These are phyloP conservation scores for Phytophthora nicotianae DNA, from an alignment of 352 stramenopile species.

Conservation along the genomic window DNA sequence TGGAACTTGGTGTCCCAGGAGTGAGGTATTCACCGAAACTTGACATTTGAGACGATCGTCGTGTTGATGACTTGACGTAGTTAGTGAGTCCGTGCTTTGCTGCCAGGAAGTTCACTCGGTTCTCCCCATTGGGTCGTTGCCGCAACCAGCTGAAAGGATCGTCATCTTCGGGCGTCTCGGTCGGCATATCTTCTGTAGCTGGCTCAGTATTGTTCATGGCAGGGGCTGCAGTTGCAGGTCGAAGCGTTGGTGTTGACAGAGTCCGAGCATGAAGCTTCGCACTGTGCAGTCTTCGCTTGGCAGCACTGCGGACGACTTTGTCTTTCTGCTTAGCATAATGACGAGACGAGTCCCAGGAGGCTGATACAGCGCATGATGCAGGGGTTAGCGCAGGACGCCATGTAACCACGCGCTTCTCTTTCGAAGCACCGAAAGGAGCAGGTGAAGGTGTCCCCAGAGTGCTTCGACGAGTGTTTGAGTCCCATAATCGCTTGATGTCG, in stretches of 20 bases:
- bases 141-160: constrained; percentile 72
- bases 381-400: constrained; percentile 52
- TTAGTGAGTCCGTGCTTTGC: constrained; percentile 49
- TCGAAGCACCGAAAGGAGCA: constrained; percentile 53
- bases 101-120: constrained; percentile 55
- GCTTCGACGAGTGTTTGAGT: constrained; percentile 17
- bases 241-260: constrained; percentile 23
- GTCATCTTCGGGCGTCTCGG: constrained; percentile 7
- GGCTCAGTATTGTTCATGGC: constrained; percentile 3
- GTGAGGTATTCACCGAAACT: constrained; percentile 5
- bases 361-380: constrained; percentile 40
- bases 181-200: background rate
- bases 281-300: constrained; percentile 27
- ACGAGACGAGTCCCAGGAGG: constrained; percentile 58
- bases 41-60: constrained; percentile 9
- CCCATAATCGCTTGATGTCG: constrained; percentile 56
- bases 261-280: constrained; percentile 17
- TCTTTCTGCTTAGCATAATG: constrained; percentile 67
- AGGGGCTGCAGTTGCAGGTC: constrained; percentile 6
- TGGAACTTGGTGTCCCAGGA: constrained; percentile 11
- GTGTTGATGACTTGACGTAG: constrained; percentile 33
- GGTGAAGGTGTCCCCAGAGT: constrained; percentile 31
- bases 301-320: constrained; percentile 33
- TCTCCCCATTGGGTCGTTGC: constrained; percentile 51
- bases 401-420: constrained; percentile 46